phyloP scores from a whole-genome alignment of 176 grass and related monocot species.

The Oryza longistaminata region DNA sequence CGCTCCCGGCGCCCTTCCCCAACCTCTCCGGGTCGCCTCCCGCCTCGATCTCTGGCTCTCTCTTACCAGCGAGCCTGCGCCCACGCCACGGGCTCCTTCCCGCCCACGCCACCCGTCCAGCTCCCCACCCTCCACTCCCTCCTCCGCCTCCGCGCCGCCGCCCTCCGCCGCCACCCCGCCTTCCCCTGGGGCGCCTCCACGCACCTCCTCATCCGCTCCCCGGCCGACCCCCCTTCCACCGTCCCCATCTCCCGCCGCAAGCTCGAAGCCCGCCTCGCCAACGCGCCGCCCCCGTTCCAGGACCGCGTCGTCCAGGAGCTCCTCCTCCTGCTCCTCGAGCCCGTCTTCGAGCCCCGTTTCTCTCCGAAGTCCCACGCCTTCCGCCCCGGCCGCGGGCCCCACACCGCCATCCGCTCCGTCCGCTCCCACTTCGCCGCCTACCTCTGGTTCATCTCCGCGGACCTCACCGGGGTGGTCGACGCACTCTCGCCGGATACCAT shows the following conservation, averaged over 20 bases:
- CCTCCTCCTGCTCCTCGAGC: constrained; percentile 83
- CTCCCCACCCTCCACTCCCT: constrained; percentile 74
- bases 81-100: constrained; percentile 78
- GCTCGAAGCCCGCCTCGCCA: constrained; percentile 57
- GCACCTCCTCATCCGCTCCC: constrained; percentile 76
- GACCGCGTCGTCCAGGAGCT: constrained; percentile 88
- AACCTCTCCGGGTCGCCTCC: constrained; percentile 85
- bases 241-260: constrained; percentile 73
- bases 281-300: constrained; percentile 69
- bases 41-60: constrained; percentile 91
- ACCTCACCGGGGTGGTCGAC: constrained; percentile 61
- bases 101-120: constrained; percentile 57
- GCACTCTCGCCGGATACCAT: constrained; percentile 62
- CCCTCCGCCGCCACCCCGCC: constrained; percentile 59
- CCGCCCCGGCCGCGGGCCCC: constrained; percentile 74
- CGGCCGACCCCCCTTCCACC: constrained; percentile 65
- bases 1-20: constrained; percentile 47
- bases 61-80: constrained; percentile 91
- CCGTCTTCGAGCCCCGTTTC: constrained; percentile 81
- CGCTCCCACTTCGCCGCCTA: constrained; percentile 71
- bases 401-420: constrained; percentile 65
- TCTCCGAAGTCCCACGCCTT: constrained; percentile 89
- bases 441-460: constrained; percentile 88
- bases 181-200: constrained; percentile 78
- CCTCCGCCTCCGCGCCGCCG: constrained; percentile 56